phyloP scores from a whole-genome alignment of 169 alveolate genomes.

The Eimeria acervulina region DNA sequence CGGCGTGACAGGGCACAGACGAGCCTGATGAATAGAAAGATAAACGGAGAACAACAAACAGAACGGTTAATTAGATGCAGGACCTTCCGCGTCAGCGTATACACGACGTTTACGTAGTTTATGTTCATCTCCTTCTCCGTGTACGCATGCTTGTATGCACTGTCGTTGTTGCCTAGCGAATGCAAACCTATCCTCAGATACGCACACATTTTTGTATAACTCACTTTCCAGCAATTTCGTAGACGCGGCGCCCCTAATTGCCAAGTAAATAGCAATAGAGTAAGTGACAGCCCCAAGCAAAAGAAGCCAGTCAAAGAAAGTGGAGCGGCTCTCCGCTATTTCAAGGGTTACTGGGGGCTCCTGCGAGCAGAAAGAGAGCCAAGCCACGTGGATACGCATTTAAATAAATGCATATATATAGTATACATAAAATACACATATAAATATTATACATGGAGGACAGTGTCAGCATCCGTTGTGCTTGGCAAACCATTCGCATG shows the following conservation, averaged over 20 bases:
- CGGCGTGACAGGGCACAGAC: neutral
- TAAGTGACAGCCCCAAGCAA: constrained; percentile 9
- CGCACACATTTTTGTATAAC: neutral
- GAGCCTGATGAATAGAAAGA: neutral
- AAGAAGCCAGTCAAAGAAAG: constrained; percentile 53
- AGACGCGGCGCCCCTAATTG: constrained; percentile 1
- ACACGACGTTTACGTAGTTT: neutral
- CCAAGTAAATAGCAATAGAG: constrained; percentile 30
- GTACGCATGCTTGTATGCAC: neutral
- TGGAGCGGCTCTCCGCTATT: constrained; percentile 25
- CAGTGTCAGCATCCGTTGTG: neutral
- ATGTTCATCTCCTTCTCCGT: neutral
- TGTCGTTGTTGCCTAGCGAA: neutral
- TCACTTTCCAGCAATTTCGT: constrained; percentile 2
- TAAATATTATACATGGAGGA: neutral
- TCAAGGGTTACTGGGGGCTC: constrained; percentile 1
- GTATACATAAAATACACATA: neutral
- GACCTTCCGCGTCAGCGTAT: neutral
- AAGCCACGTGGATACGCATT: neutral
- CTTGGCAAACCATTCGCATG: too few relatives aligned
- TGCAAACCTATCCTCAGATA: neutral
- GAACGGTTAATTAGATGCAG: neutral
- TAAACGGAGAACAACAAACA: neutral
- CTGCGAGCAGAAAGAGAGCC: neutral
- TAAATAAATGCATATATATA: too few relatives aligned